Percentiles rank a stretch among this genome's conserved stretches.
Evolutionary conservation across 2,329 filamentous ascomycete species (phyloP).

Genomic region (Alternaria ventricosa): DNA sequence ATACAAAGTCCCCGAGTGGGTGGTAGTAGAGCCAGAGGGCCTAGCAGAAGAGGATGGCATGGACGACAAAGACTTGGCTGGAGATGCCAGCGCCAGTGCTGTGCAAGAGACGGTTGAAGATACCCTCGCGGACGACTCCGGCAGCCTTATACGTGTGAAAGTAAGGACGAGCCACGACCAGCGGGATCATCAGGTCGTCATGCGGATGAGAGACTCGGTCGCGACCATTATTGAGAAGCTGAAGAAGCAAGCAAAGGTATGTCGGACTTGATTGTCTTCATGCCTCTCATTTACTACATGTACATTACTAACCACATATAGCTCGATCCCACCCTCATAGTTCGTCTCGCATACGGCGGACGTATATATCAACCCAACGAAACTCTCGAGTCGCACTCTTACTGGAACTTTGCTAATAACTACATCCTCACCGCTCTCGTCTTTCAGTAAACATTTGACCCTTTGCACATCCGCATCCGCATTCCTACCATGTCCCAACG

Average conservation of each 20-base stretch:
- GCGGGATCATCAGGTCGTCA: constrained; percentile 46
- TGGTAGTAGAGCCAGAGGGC: constrained; percentile 53
- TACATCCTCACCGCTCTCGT: constrained; percentile 21
- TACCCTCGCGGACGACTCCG: constrained; percentile 20
- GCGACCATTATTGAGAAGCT: constrained; percentile 68
- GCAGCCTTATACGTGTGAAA: constrained; percentile 39
- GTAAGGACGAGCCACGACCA: constrained; percentile 49
- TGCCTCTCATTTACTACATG: neutral
- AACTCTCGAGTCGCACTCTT: constrained; percentile 67
- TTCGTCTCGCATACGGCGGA: constrained; percentile 82
- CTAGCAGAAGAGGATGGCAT: constrained; percentile 35
- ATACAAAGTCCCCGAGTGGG: constrained; percentile 56
- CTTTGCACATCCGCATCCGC: neutral
- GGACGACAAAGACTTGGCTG: constrained; percentile 23
- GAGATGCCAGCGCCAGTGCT: neutral
- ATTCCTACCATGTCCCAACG: neutral
- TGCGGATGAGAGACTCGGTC: constrained; percentile 61
- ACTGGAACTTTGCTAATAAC: constrained; percentile 68
- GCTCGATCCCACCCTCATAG: constrained; percentile 64
- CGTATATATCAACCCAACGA: constrained; percentile 75
- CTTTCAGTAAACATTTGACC: neutral
- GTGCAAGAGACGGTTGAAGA: constrained; percentile 38
- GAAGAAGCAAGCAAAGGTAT: constrained; percentile 67
- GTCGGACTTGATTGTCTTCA: constrained; percentile 27
- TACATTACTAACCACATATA: constrained; percentile 12